Evolutionary conservation across 805 yeast species (phyloP).

Genomic region (Diddensiella transvaalensis): DNA sequence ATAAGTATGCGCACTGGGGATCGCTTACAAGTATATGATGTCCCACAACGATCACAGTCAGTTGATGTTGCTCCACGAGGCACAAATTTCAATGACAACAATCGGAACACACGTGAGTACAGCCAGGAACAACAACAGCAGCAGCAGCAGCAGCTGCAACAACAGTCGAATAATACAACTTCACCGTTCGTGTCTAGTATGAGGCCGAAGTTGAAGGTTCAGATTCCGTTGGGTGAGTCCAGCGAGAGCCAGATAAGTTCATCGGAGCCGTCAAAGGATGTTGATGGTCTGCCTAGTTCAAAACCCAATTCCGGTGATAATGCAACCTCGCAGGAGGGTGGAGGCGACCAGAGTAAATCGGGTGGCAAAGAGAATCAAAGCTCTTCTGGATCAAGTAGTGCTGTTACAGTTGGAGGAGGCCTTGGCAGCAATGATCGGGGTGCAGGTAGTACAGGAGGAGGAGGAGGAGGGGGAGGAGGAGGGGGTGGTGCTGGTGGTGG

Average conservation of each 20-base stretch:
- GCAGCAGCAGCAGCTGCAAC: constrained; percentile 1
- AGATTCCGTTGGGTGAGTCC: constrained; percentile 33
- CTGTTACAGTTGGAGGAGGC: too few species aligned
- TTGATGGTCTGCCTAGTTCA: neutral
- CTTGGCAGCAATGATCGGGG: too few species aligned
- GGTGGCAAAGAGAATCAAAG: neutral
- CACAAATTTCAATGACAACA: neutral
- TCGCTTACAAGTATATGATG: neutral
- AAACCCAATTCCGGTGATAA: neutral
- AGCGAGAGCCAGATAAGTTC: constrained; percentile 21
- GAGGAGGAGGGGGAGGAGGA: neutral
- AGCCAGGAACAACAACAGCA: neutral
- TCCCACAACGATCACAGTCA: constrained; percentile 5
- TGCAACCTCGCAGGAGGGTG: neutral
- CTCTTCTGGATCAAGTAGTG: neutral
- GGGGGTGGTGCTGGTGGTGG: neutral
- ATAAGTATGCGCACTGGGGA: constrained; percentile 1
- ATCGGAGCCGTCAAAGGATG: constrained; percentile 20
- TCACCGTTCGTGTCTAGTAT: constrained; percentile 3
- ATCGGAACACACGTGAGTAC: neutral
- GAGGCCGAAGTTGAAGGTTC: constrained; percentile 38
- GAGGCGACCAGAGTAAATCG: neutral
- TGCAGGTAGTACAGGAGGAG: neutral
- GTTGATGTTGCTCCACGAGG: constrained; percentile 3
- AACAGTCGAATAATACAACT: neutral